These are phyloP conservation scores for Umbilicaria muhlenbergii DNA, from an alignment of 495 filamentous ascomycete genomes.

Conservation along the genomic window DNA sequence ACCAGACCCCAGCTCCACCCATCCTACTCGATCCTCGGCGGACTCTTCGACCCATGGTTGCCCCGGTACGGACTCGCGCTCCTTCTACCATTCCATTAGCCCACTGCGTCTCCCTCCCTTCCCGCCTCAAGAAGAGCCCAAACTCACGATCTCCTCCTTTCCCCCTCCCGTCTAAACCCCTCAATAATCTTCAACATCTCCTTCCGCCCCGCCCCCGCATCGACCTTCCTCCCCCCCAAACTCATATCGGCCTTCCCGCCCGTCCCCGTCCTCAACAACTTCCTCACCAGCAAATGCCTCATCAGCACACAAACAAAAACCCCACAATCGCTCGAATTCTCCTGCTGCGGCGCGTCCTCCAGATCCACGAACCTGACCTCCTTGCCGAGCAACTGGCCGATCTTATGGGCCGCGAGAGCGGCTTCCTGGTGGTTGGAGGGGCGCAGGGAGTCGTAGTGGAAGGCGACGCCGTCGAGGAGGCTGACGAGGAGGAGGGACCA, in stretches of 20 bases:
- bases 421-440: slow-evolving; percentile 66
- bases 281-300: slow-evolving; percentile 70
- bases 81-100: slow-evolving; percentile 6
- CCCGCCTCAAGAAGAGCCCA: slow-evolving; percentile 3
- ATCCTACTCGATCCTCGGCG: slow-evolving; percentile 26
- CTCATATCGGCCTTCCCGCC: slow-evolving; percentile 85
- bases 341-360: slow-evolving; percentile 76
- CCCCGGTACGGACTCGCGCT: slow-evolving; percentile 11
- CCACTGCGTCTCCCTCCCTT: too few relatives aligned
- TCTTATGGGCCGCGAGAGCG: slow-evolving; percentile 40
- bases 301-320: slow-evolving; percentile 93
- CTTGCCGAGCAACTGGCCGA: slow-evolving; percentile 46
- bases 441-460: slow-evolving; percentile 89
- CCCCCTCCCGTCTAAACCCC: slow-evolving; percentile 63
- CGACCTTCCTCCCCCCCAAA: slow-evolving; percentile 62
- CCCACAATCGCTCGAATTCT: slow-evolving; percentile 85
- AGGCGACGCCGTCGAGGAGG: slow-evolving; percentile 75
- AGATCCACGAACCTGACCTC: slow-evolving; percentile 58
- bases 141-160: slow-evolving; percentile 60
- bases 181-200: slow-evolving; percentile 84
- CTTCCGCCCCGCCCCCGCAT: slow-evolving; percentile 60
- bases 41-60: slow-evolving; percentile 21
- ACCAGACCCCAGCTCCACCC: too few relatives aligned
- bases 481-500: slow-evolving; percentile 91
- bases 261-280: slow-evolving; percentile 59